Percentiles rank a stretch among this genome's conserved stretches.
phyloP scores from a whole-genome alignment of 1,139 yeast genomes.

The Blastobotrys ciferrii region DNA sequence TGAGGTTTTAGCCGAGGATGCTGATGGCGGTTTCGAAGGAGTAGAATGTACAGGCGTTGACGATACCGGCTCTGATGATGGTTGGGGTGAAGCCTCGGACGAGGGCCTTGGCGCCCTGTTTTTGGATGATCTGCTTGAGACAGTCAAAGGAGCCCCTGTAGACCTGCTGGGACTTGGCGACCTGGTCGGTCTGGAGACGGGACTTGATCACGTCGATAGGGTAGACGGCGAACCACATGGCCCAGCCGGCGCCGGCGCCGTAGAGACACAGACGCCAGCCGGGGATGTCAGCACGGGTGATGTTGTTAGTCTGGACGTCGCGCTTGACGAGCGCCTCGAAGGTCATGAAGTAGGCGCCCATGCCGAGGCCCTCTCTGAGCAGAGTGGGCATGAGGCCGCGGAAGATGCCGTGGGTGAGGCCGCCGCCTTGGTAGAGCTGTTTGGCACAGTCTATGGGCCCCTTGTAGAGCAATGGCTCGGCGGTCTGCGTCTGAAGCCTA shows the following conservation, averaged over 20 bases:
- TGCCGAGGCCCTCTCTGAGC: slow-evolving; percentile 79
- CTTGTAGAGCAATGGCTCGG: slow-evolving; percentile 46
- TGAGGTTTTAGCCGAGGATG: slow-evolving; percentile 28
- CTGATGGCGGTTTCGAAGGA: slow-evolving; percentile 80
- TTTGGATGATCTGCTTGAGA: slow-evolving; percentile 48
- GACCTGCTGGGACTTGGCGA: slow-evolving; percentile 46
- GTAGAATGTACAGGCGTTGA: slow-evolving; percentile 92
- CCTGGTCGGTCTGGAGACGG: slow-evolving; percentile 77
- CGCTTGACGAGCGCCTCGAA: slow-evolving; percentile 79
- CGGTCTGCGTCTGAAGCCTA: slow-evolving; percentile 79
- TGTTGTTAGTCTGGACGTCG: slow-evolving; percentile 48
- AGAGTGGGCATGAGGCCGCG: slow-evolving; percentile 80
- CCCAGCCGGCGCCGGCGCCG: slow-evolving; percentile 85
- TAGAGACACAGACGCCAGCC: slow-evolving; percentile 77
- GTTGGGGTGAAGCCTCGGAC: slow-evolving; percentile 90
- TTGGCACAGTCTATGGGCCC: slow-evolving; percentile 82
- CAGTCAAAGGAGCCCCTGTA: slow-evolving; percentile 57
- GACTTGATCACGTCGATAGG: slow-evolving; percentile 88
- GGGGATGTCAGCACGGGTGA: slow-evolving; percentile 67
- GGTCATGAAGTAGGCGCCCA: slow-evolving; percentile 84
- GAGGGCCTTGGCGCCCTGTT: slow-evolving; percentile 70
- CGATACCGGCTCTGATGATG: slow-evolving; percentile 92
- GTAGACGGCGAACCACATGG: slow-evolving; percentile 77
- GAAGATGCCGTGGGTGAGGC: slow-evolving; percentile 55
- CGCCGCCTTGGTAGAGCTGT: slow-evolving; percentile 57